Conservation (phyloP, 139 green algal genomes). For the Chlamydomonas sphaeroides region DNA sequence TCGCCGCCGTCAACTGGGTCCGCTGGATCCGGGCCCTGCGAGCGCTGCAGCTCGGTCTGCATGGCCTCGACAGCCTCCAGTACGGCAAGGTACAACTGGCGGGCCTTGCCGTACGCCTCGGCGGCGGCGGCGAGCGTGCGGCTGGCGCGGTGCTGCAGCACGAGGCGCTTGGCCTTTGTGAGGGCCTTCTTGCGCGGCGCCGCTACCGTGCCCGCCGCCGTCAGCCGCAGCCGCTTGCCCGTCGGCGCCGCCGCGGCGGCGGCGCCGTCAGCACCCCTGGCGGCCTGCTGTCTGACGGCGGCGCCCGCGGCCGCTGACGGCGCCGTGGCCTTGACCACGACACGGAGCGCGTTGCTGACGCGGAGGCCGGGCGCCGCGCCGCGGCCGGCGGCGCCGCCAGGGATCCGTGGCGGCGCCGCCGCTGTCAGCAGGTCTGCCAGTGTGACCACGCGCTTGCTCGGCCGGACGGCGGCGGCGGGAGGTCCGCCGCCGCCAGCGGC, state of each 20-base stretch:
- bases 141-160: slow-evolving; percentile 31
- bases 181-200: slow-evolving; percentile 47
- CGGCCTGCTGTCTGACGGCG: too few relatives aligned
- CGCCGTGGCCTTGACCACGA: neutral
- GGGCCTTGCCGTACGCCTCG: neutral
- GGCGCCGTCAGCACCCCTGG: neutral
- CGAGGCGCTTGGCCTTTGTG: slow-evolving; percentile 55
- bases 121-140: slow-evolving; percentile 25
- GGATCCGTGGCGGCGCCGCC: neutral
- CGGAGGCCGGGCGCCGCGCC: neutral
- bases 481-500: neutral
- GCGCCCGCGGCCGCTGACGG: neutral
- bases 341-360: slow-evolving; percentile 23
- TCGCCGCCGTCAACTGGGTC: too few relatives aligned
- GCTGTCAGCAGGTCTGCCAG: slow-evolving; percentile 27
- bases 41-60: neutral
- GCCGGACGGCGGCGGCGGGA: neutral
- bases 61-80: neutral
- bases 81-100: neutral
- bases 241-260: neutral
- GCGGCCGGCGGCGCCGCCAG: too few relatives aligned
- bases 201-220: slow-evolving; percentile 14
- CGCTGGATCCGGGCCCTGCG: neutral
- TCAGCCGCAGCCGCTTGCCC: slow-evolving; percentile 22
- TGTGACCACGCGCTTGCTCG: slow-evolving; percentile 25